These are phyloP conservation scores for Sergeia podlipaevii DNA, from an alignment of 208 protist genomes.

Conservation along the genomic window DNA sequence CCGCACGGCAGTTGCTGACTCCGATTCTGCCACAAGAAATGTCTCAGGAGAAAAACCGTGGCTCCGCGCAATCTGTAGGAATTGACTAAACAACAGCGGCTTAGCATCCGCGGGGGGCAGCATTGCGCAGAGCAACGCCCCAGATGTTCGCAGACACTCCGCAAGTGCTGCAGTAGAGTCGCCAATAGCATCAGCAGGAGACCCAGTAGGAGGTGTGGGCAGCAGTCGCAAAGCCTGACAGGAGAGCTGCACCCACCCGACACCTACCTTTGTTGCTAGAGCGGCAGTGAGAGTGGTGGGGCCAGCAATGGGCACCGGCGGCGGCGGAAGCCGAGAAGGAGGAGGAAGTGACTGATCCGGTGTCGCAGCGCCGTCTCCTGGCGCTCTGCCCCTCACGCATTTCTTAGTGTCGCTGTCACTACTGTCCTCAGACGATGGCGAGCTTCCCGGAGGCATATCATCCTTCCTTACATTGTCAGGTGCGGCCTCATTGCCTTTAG, in stretches of 20 bases:
- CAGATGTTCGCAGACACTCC: conserved; percentile 11
- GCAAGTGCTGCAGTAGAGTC: not conserved
- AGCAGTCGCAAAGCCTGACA: conserved; percentile 17
- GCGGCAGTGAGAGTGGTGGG: no score
- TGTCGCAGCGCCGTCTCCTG: no score
- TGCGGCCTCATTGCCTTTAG: no score
- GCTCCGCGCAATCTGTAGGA: conserved; percentile 25
- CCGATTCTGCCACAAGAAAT: conserved; percentile 2
- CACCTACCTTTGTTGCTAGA: no score
- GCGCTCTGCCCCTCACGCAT: no score
- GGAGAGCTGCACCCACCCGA: conserved; percentile 10
- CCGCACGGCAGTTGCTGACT: not conserved
- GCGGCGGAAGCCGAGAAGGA: no score
- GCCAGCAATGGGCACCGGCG: no score
- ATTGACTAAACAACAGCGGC: conserved; percentile 30
- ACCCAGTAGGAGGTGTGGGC: conserved; percentile 3
- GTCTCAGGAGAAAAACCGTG: conserved; percentile 22
- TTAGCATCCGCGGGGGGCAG: conserved; percentile 38
- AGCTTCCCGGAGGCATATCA: no score
- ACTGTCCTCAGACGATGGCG: no score
- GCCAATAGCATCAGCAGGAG: not conserved
- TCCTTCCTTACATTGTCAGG: no score
- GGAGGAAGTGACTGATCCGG: no score
- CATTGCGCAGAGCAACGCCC: conserved; percentile 26
- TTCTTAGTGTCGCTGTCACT: no score